Base-by-base conservation (phyloP, 1,284 basidiomycete species). In the Mycena citricolor region DNA sequence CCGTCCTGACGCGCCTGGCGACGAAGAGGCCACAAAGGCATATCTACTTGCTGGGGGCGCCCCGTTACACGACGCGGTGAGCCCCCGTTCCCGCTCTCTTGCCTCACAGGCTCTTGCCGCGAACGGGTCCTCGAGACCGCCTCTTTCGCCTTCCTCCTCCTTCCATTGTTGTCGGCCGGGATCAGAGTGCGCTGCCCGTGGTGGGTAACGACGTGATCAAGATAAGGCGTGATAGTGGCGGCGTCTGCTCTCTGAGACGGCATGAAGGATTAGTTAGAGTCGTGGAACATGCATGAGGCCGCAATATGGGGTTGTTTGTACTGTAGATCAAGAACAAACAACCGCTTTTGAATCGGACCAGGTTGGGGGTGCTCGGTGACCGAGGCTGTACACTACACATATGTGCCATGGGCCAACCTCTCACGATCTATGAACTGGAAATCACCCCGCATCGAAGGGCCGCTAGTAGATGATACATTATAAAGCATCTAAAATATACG, bases 191-290 rank as follows among this genome's bases (percentile, higher is more conserved):
- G 55, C 57, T 76, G 78, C 50, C 71, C 77, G 61, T 77, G 75
- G 57, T 75, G 77, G 39, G 68, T 71, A 59, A 74, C 69, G 60
- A 69, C 63, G 57, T 78, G 75, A 41, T 74, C 74, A 51, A 80
- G 72, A 67, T 79, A 83, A 49, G 80, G 79, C 30, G 75, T 68
- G 56, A 75, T 70, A 52, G 67, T 70, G 57, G 68, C 67, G 65
- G 74, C 70, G 64, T 74, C 72, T 64, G 70, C 57, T 60, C 64
- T 67, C 46, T 64, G 64, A 51, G 66, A 64, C 44, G 67, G 62
- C 68, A 71, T 71, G 25, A 35, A 32, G 31, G 30, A 32, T 25
- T 34, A 14, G 32, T 42, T 16, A 43, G 26, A 42, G 47, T 45
- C 47, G 51, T 52, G 50, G 20, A 48, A 26, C 5, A 23, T 16